A percentile compares a stretch with the other conserved stretches of the same genome.
phyloP scores from a whole-genome alignment of 2,329 filamentous ascomycete genomes.

The Diaporthe vaccinii region DNA sequence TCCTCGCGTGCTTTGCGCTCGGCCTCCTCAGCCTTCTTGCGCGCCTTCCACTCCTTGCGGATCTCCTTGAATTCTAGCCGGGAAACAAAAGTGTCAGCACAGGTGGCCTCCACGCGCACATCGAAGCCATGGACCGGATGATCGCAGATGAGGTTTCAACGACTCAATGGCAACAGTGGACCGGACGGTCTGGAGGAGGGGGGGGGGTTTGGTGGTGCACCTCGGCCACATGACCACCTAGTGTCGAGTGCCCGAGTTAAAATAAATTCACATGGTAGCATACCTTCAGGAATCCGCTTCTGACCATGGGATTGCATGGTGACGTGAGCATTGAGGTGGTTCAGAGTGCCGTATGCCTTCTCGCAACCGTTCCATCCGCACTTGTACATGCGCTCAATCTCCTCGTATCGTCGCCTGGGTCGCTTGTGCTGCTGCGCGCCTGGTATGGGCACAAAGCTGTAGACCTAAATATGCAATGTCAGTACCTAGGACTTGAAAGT shows the following conservation, averaged over 20 bases:
- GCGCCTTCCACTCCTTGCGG: slow-evolving; percentile 98
- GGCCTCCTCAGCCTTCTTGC: slow-evolving; percentile 98
- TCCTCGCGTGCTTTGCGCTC: slow-evolving; percentile 92
- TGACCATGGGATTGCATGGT: slow-evolving; percentile 98
- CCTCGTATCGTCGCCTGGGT: slow-evolving; percentile 92
- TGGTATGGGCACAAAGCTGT: slow-evolving; percentile 97
- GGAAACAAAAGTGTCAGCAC: slow-evolving; percentile 45
- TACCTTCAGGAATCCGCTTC: slow-evolving; percentile 98
- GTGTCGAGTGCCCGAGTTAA: neutral
- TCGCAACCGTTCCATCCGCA: slow-evolving; percentile 99
- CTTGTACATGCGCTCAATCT: slow-evolving; percentile 99
- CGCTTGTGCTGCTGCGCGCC: slow-evolving; percentile 98
- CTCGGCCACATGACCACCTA: slow-evolving; percentile 31
- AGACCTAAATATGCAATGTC: slow-evolving; percentile 75
- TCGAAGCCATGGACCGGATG: neutral
- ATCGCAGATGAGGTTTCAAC: neutral
- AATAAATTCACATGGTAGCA: slow-evolving; percentile 49
- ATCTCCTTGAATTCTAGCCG: slow-evolving; percentile 96
- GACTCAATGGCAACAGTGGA: neutral
- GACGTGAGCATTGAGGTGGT: slow-evolving; percentile 97
- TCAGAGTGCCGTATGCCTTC: slow-evolving; percentile 97
- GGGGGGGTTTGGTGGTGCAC: slow-evolving; percentile 40
- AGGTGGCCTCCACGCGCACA: slow-evolving; percentile 2
- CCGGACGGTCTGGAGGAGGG: too few species aligned
- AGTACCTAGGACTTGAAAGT: slow-evolving; percentile 17